Conservation (phyloP, 306 rosid genomes). For the Benincasa hispida region DNA sequence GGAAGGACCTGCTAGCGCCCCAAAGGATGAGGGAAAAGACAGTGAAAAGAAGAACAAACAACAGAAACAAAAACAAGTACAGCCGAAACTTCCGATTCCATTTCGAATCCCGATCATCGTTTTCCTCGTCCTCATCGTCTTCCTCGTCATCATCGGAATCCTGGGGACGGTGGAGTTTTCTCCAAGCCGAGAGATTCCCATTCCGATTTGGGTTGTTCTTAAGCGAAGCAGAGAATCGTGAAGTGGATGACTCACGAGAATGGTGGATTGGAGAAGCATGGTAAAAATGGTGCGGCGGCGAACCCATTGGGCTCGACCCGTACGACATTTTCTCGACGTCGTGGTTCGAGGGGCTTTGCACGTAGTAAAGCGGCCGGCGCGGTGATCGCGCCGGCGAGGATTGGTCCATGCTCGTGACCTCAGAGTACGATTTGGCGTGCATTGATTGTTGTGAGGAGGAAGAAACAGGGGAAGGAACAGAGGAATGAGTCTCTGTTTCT, state of each 20-base stretch:
- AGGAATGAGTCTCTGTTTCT: neutral
- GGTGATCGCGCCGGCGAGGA: conserved; percentile 65
- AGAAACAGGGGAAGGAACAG: neutral
- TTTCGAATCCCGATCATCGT: conserved; percentile 3
- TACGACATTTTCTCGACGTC: conserved; percentile 94
- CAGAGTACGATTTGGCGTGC: conserved; percentile 85
- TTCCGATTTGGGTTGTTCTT: conserved; percentile 31
- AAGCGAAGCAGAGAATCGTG: conserved; percentile 81
- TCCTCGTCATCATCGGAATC: conserved; percentile 17
- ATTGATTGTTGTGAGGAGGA: conserved; percentile 19
- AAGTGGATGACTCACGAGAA: conserved; percentile 89
- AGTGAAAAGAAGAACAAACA: conserved; percentile 43
- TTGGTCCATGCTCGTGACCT: conserved; percentile 65
- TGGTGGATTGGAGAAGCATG: conserved; percentile 86
- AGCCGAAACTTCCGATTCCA: conserved; percentile 28
- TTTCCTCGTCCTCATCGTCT: conserved; percentile 2
- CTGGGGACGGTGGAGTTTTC: conserved; percentile 28
- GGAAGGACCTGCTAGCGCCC: conserved; percentile 78
- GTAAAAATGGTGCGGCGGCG: conserved; percentile 60
- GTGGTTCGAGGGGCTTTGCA: conserved; percentile 84
- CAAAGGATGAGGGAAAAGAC: conserved; percentile 63
- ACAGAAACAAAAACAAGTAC: conserved; percentile 35
- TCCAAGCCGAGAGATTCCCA: conserved; percentile 38
- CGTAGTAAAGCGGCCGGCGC: conserved; percentile 76
- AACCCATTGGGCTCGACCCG: conserved; percentile 66